Evolutionary conservation across 164 flowering plant species (phyloP).

Genomic region (Magnolia sinica): DNA sequence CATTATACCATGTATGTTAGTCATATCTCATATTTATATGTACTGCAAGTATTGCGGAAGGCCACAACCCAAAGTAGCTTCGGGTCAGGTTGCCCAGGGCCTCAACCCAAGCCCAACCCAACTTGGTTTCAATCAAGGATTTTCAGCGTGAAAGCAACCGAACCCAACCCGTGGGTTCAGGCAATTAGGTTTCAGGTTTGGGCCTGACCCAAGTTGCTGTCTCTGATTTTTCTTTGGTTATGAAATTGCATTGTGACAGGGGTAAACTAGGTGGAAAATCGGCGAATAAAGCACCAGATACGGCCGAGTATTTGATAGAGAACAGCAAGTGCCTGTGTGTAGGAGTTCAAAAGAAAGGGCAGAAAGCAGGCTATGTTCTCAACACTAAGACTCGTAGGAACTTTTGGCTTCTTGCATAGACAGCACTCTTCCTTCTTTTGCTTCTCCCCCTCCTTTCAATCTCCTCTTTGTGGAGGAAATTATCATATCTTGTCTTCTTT

Average conservation of each 20-base stretch:
- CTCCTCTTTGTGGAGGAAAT: not conserved
- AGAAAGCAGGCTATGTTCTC: slow-evolving; percentile 67
- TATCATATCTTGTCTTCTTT: too few relatives aligned
- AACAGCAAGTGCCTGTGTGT: slow-evolving; percentile 71
- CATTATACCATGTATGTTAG: too few relatives aligned
- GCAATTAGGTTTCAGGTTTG: not conserved
- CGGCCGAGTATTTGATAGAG: slow-evolving; percentile 66
- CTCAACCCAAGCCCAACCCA: too few relatives aligned
- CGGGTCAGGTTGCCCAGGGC: not conserved
- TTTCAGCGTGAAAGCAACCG: not conserved
- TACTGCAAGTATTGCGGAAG: too few relatives aligned
- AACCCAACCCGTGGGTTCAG: not conserved
- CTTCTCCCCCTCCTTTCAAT: not conserved
- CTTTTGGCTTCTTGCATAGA: slow-evolving; percentile 69
- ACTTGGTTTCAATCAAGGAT: too few relatives aligned
- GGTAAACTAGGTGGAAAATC: not conserved
- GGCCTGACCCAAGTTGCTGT: too few relatives aligned
- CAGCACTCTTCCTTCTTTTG: not conserved
- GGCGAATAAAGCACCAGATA: slow-evolving; percentile 36
- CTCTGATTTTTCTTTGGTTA: too few relatives aligned
- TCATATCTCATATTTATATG: not conserved
- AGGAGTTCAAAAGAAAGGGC: slow-evolving; percentile 69
- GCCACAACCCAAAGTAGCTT: not conserved
- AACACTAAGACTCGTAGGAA: slow-evolving; percentile 59
- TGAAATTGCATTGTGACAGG: not conserved